phyloP scores from a whole-genome alignment of 345 rosid genomes.

The Sonneratia alba region DNA sequence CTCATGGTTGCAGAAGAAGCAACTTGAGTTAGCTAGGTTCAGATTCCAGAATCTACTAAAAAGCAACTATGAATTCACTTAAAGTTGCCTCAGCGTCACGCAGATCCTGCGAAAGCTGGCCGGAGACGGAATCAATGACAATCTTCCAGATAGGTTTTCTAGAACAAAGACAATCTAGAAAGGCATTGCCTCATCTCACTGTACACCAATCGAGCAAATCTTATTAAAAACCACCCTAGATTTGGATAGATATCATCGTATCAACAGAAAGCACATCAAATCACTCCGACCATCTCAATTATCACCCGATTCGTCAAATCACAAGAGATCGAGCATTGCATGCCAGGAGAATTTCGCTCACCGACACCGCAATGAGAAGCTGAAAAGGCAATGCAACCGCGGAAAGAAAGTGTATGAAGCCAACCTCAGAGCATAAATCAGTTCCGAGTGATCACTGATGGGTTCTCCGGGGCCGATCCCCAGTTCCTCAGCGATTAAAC shows the following conservation, averaged over 20 bases:
- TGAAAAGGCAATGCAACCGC: not conserved
- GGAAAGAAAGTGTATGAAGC: not conserved
- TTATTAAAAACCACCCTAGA: not conserved
- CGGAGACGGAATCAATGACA: not conserved
- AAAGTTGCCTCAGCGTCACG: not conserved
- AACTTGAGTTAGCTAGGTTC: not conserved
- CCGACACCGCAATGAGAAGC: not conserved
- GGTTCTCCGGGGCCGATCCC: not conserved
- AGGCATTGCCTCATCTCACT: not conserved
- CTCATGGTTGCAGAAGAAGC: conserved; percentile 43
- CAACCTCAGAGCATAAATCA: not conserved
- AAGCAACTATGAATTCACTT: not conserved
- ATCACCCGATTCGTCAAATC: not conserved
- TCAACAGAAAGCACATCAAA: not conserved
- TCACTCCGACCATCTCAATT: not conserved
- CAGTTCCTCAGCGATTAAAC: not conserved
- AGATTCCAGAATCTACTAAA: not conserved
- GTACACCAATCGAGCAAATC: not conserved
- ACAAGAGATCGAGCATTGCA: not conserved
- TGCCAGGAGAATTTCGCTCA: not conserved
- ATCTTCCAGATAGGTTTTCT: not conserved
- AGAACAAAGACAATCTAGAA: not conserved
- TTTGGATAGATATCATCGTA: not conserved
- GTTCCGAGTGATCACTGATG: not conserved
- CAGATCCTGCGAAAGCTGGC: not conserved